A percentile compares a stretch with the other conserved stretches of the same genome.
Evolutionary conservation across 2,329 filamentous ascomycete species (phyloP).

Genomic region (Ascochyta viciae-villosae): DNA sequence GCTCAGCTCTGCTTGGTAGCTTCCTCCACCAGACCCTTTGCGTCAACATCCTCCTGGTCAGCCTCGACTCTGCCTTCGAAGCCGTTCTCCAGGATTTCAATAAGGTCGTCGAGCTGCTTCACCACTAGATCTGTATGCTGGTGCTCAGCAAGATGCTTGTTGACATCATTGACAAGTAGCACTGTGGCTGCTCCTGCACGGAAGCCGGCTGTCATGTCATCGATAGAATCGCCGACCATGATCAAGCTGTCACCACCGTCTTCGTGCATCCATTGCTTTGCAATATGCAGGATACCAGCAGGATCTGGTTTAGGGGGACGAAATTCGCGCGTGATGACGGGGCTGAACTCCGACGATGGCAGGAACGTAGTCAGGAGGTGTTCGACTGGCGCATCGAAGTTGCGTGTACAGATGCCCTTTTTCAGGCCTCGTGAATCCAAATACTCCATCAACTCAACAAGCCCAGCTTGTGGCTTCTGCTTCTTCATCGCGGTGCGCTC

Average conservation of each 20-base stretch:
- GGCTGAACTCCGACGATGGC: constrained; percentile 70
- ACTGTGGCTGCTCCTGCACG: constrained; percentile 88
- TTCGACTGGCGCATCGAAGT: constrained; percentile 79
- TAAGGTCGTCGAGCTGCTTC: constrained; percentile 72
- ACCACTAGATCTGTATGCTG: constrained; percentile 81
- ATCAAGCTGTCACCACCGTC: constrained; percentile 57
- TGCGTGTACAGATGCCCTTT: constrained; percentile 91
- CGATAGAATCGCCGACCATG: constrained; percentile 71
- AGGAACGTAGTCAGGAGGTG: constrained; percentile 81
- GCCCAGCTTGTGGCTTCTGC: constrained; percentile 83
- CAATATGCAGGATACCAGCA: constrained; percentile 86
- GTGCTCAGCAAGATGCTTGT: constrained; percentile 72
- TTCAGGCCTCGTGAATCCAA: constrained; percentile 71
- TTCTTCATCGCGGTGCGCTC: constrained; percentile 80
- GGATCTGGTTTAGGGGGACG: constrained; percentile 85
- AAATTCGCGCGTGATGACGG: constrained; percentile 85
- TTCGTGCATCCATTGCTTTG: constrained; percentile 69
- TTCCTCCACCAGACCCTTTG: constrained; percentile 31
- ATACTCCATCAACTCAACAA: constrained; percentile 80
- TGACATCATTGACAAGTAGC: constrained; percentile 84
- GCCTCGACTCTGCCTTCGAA: constrained; percentile 63
- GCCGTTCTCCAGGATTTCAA: constrained; percentile 75
- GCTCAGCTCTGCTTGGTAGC: constrained; percentile 7
- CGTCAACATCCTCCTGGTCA: constrained; percentile 36
- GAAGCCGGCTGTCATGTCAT: constrained; percentile 90